phyloP scores from a whole-genome alignment of 352 stramenopile species.

The Aphanomyces stellatus region DNA sequence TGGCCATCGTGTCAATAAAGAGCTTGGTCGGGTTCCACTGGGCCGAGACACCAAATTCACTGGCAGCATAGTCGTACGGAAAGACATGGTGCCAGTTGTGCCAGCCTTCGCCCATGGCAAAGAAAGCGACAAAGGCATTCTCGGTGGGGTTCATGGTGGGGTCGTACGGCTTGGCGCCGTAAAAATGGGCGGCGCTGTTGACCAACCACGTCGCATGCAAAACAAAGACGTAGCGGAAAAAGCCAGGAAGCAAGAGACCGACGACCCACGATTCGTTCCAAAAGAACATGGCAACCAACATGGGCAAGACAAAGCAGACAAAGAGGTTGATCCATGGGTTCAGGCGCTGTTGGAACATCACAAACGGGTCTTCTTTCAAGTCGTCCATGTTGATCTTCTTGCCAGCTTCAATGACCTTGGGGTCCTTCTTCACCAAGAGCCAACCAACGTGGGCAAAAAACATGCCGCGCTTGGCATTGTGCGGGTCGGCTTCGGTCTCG shows the following conservation, averaged over 20 bases:
- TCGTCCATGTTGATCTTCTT: conserved; percentile 96
- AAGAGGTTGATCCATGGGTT: conserved; percentile 97
- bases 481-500: conserved; percentile 89
- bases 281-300: conserved; percentile 73
- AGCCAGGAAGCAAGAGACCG: conserved; percentile 93
- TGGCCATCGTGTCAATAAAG: conserved; percentile 91
- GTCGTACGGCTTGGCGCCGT: conserved; percentile 96
- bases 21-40: conserved; percentile 99
- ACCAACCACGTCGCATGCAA: conserved; percentile 98
- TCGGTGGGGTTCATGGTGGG: conserved; percentile 91
- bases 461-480: conserved; percentile 96
- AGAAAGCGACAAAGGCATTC: conserved; percentile 95
- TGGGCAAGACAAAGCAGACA: conserved; percentile 97
- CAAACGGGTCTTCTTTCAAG: conserved; percentile 92
- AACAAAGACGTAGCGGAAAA: conserved; percentile 90
- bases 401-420: conserved; percentile 79
- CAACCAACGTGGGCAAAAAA: conserved; percentile 99
- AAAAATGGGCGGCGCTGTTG: conserved; percentile 97
- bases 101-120: conserved; percentile 95
- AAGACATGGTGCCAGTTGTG: conserved; percentile 99
- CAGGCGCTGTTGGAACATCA: conserved; percentile 94
- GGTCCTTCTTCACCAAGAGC: conserved; percentile 97
- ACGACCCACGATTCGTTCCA: conserved; percentile 93
- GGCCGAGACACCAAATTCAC: conserved; percentile 90
- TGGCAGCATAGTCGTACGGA: conserved; percentile 98